Evolutionary conservation across 805 yeast genomes (phyloP).

Genomic region (Metschnikowia koreensis): DNA sequence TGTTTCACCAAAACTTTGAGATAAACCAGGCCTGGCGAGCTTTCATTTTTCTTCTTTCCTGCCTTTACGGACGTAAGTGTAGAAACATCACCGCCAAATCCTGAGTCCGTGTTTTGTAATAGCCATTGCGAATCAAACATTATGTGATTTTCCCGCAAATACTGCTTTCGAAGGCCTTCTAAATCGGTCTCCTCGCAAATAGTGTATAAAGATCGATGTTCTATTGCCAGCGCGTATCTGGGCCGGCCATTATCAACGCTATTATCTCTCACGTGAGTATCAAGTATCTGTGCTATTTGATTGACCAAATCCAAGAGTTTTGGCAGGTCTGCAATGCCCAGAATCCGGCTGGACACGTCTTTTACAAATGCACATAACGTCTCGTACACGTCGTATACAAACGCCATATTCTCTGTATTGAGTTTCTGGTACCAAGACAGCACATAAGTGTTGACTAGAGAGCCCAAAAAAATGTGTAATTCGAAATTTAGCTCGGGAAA

Average conservation of each 20-base stretch:
- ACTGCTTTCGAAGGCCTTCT: neutral
- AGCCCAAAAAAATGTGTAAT: slow-evolving; percentile 37
- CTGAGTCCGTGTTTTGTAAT: neutral
- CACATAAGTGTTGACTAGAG: slow-evolving; percentile 22
- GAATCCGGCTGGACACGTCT: slow-evolving; percentile 13
- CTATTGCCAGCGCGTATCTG: slow-evolving; percentile 1
- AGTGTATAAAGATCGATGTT: neutral
- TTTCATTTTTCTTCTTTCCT: neutral
- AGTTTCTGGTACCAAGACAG: slow-evolving; percentile 21
- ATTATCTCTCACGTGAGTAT: slow-evolving; percentile 12
- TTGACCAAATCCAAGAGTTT: slow-evolving; percentile 21
- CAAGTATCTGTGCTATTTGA: slow-evolving; percentile 19
- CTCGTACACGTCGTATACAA: slow-evolving; percentile 13
- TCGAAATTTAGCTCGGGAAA: slow-evolving; percentile 30
- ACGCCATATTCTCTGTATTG: slow-evolving; percentile 19
- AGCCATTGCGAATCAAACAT: slow-evolving; percentile 5
- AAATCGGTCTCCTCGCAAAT: neutral
- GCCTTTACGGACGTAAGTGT: neutral
- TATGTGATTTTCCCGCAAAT: slow-evolving; percentile 14
- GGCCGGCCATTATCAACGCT: slow-evolving; percentile 8
- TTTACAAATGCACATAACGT: slow-evolving; percentile 15
- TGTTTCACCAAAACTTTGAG: slow-evolving; percentile 9
- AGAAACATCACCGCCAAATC: neutral
- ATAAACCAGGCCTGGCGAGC: neutral
- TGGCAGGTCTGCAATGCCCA: slow-evolving; percentile 14